Conservation (phyloP, 768 basidiomycete species). For the Suillus americanus region DNA sequence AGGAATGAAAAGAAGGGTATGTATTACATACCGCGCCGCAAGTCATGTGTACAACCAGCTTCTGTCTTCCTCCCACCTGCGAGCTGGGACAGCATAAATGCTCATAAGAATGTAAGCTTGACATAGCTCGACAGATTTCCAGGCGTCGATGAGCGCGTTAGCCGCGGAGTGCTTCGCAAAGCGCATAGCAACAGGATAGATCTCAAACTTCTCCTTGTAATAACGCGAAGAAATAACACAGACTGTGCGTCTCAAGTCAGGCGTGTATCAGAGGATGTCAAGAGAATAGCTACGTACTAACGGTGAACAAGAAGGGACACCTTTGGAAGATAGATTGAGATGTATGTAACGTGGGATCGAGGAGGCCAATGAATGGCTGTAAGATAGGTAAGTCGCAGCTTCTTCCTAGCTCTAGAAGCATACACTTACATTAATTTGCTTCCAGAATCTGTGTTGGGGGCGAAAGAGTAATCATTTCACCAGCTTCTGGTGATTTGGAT, state of each 20-base stretch:
- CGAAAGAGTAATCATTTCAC: no score
- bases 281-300: constrained; percentile 48
- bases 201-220: constrained; percentile 74
- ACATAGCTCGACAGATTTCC: constrained; percentile 84
- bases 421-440: constrained; percentile 60
- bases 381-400: constrained; percentile 7
- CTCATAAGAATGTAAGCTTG: constrained; percentile 92
- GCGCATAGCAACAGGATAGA: constrained; percentile 88
- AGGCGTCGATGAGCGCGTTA: constrained; percentile 76
- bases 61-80: constrained; percentile 86
- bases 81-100: constrained; percentile 75
- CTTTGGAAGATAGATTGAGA: constrained; percentile 76
- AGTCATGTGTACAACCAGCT: constrained; percentile 89
- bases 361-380: constrained; percentile 65
- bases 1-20: constrained; percentile 19
- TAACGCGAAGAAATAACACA: constrained; percentile 87
- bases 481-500: no score
- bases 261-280: background rate
- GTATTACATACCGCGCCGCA: constrained; percentile 65
- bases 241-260: constrained; percentile 40
- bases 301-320: constrained; percentile 89
- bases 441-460: constrained; percentile 62
- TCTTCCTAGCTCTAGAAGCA: background rate
- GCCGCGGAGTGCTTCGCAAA: constrained; percentile 83
- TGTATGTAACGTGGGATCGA: constrained; percentile 82